Conservation (phyloP, 768 basidiomycete species). For the Lentinula detonsa region DNA sequence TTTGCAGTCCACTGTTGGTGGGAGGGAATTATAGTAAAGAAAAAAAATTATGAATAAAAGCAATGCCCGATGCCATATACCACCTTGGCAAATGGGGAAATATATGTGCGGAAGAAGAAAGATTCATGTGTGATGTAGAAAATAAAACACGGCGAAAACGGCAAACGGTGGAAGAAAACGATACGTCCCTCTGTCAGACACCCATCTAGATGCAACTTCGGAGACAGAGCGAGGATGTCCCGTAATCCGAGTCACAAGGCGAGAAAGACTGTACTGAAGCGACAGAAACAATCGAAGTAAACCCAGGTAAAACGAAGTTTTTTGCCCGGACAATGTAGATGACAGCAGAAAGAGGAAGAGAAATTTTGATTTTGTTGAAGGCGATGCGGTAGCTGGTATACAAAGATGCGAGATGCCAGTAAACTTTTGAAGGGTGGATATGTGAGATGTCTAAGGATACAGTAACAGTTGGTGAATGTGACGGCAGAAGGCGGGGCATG, state of each 20-base stretch:
- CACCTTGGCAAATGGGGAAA: background rate
- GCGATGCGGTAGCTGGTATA: constrained; percentile 1
- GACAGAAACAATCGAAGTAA: background rate
- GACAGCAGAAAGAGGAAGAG: background rate
- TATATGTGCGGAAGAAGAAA: background rate
- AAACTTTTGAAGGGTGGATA: background rate
- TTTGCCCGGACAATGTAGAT: background rate
- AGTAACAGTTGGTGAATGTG: background rate
- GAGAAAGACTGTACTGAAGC: background rate
- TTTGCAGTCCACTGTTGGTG: background rate
- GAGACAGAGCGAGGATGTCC: background rate
- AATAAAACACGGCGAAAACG: background rate
- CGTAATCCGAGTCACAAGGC: constrained; percentile 3
- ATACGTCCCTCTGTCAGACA: background rate
- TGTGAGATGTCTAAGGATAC: background rate
- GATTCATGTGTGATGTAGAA: background rate
- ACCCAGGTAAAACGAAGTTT: background rate
- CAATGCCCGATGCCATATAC: background rate
- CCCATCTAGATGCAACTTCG: background rate
- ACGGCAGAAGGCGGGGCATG: background rate
- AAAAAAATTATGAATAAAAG: background rate
- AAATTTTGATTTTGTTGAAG: background rate
- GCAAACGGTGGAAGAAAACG: background rate
- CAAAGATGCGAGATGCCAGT: background rate
- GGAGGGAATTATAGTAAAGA: background rate